A percentile compares a stretch with the other conserved stretches of the same genome.
Conservation (phyloP, 1,284 basidiomycete species). For the Ceratobasidium sp. region DNA sequence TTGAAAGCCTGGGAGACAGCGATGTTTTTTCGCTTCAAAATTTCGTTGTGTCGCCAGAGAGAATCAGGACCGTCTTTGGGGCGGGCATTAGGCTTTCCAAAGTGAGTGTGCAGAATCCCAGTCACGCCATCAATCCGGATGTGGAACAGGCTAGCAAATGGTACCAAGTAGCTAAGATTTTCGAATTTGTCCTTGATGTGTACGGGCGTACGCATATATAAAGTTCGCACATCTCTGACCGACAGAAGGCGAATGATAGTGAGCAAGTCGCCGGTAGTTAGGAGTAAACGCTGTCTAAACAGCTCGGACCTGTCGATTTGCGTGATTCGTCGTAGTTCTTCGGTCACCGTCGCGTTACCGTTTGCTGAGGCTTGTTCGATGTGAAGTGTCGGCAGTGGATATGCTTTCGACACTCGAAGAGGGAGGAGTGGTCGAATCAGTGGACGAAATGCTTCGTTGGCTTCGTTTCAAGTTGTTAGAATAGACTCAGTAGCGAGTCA, state of each 20-base stretch:
- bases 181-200: background rate
- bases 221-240: background rate
- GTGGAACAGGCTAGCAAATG: constrained; percentile 14
- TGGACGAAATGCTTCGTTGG: no score
- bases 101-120: constrained; percentile 8
- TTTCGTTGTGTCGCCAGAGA: constrained; percentile 4
- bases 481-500: background rate
- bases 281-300: background rate
- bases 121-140: constrained; percentile 3
- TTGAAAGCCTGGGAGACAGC: background rate
- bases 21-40: constrained; percentile 17
- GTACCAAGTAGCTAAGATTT: background rate
- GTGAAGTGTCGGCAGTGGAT: no score
- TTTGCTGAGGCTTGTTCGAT: no score
- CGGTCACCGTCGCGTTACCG: background rate
- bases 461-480: background rate
- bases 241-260: background rate
- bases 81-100: constrained; percentile 15
- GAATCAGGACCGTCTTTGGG: constrained; percentile 1
- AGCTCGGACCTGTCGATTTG: background rate
- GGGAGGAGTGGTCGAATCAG: no score
- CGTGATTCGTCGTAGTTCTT: constrained; percentile 1
- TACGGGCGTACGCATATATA: constrained; percentile 14
- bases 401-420: no score
- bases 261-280: background rate